phyloP scores from a whole-genome alignment of 2,329 filamentous ascomycete genomes.

The Apiospora kogelbergensis region DNA sequence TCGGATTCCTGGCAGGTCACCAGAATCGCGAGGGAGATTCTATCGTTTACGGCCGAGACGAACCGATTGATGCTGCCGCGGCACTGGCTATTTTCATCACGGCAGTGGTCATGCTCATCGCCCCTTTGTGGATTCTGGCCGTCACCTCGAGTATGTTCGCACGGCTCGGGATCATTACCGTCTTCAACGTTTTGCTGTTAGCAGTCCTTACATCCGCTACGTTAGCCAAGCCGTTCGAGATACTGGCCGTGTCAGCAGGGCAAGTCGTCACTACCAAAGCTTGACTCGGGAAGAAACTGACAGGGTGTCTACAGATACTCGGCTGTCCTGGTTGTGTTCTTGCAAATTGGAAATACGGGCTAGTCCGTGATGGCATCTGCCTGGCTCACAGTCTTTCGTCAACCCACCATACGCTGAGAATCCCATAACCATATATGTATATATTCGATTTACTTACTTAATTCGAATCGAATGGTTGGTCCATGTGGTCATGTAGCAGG shows the following conservation, averaged over 20 bases:
- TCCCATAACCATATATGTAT: neutral
- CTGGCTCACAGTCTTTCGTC: neutral
- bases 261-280: conserved; percentile 10
- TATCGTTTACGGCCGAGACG: conserved; percentile 13
- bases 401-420: neutral
- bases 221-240: conserved; percentile 23
- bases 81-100: conserved; percentile 22
- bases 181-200: conserved; percentile 25
- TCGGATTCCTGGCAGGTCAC: neutral
- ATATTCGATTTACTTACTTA: neutral
- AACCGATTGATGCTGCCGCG: conserved; percentile 23
- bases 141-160: conserved; percentile 12
- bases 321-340: conserved; percentile 19
- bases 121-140: conserved; percentile 33
- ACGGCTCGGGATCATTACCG: conserved; percentile 32
- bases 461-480: too few species aligned
- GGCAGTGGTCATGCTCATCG: conserved; percentile 31
- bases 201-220: conserved; percentile 19
- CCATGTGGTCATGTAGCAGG: neutral
- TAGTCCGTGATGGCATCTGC: neutral
- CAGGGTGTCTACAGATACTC: conserved; percentile 14
- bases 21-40: neutral
- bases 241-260: conserved; percentile 22
- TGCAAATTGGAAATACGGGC: conserved; percentile 13
- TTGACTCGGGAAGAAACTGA: neutral